Evolutionary conservation across 352 stramenopile species (phyloP).

Genomic region (Phytophthora sp.): DNA sequence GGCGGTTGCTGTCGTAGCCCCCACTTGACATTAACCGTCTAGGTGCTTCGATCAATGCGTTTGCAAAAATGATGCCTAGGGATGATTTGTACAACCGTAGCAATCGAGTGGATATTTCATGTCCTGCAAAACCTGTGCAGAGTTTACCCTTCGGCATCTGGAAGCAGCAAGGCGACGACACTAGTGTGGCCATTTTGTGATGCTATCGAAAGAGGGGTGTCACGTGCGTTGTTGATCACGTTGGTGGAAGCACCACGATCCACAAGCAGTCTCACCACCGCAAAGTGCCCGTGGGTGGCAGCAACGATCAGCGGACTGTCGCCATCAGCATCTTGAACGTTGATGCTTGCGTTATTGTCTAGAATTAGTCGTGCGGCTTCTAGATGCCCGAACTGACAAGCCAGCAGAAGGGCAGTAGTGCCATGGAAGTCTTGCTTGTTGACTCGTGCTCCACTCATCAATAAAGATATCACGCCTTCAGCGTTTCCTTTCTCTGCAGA

Average conservation of each 20-base stretch:
- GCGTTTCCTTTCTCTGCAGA: neutral
- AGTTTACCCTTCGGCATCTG: neutral
- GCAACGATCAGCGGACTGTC: conserved; percentile 4
- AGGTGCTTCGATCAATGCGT: too few species aligned
- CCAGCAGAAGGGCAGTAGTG: neutral
- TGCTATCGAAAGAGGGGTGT: neutral
- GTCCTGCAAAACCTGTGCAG: too few species aligned
- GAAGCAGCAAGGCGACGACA: neutral
- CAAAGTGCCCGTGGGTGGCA: neutral
- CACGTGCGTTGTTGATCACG: neutral
- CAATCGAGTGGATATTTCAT: too few species aligned
- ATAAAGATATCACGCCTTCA: neutral
- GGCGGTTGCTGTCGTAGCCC: too few species aligned
- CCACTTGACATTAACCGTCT: too few species aligned
- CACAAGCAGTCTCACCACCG: conserved; percentile 1
- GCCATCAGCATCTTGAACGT: neutral
- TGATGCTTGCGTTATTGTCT: conserved; percentile 7
- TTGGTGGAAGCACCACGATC: neutral
- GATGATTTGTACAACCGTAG: too few species aligned
- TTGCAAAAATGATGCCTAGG: too few species aligned
- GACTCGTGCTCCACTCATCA: conserved; percentile 1
- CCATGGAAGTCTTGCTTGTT: conserved; percentile 4
- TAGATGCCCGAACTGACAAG: neutral
- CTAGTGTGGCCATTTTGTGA: neutral
- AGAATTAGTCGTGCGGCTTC: conserved; percentile 5